These are phyloP conservation scores for Kwoniella heveanensis DNA, from an alignment of 768 basidiomycete genomes.

Conservation along the genomic window DNA sequence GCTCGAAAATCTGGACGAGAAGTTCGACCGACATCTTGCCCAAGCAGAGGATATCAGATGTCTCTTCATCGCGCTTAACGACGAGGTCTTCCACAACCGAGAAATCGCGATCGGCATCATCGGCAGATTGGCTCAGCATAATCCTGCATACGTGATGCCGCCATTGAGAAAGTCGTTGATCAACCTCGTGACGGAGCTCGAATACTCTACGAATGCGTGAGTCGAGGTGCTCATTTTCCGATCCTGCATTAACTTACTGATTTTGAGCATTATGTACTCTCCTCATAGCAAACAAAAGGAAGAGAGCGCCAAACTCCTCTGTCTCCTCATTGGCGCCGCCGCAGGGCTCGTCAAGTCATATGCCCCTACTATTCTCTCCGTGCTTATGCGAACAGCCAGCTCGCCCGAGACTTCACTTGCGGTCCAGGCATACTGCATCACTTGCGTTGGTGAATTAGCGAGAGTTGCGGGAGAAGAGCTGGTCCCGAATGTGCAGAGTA, in stretches of 20 bases:
- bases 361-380: constrained; percentile 89
- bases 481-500: constrained; percentile 73
- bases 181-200: constrained; percentile 91
- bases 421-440: constrained; percentile 87
- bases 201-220: constrained; percentile 86
- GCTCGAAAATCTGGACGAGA: constrained; percentile 79
- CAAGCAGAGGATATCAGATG: constrained; percentile 98
- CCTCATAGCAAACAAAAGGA: constrained; percentile 61
- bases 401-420: constrained; percentile 81
- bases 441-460: constrained; percentile 91
- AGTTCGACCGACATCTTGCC: constrained; percentile 94
- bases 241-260: constrained; percentile 14
- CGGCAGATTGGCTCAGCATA: constrained; percentile 88
- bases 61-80: constrained; percentile 94
- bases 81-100: constrained; percentile 92
- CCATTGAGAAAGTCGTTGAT: constrained; percentile 92
- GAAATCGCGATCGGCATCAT: constrained; percentile 87
- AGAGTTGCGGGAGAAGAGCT: constrained; percentile 93
- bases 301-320: constrained; percentile 87
- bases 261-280: background rate
- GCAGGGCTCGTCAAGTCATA: constrained; percentile 94
- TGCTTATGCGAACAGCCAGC: constrained; percentile 73
- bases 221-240: too few species aligned
- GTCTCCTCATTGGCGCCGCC: constrained; percentile 84
- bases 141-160: constrained; percentile 98